These are phyloP conservation scores for Solanum sparsipilum DNA, from an alignment of 257 asterid species.

Conservation along the genomic window DNA sequence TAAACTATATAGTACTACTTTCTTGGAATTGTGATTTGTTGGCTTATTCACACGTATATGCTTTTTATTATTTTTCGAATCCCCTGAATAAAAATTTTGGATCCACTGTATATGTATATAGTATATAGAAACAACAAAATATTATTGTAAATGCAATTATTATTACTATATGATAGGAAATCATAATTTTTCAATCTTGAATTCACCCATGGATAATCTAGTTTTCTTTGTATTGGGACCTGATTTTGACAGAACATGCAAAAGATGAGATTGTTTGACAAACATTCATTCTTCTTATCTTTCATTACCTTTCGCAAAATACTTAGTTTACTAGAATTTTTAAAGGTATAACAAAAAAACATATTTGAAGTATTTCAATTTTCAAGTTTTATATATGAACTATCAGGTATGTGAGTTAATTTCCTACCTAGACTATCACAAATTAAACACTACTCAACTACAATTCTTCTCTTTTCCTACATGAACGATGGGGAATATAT, in stretches of 20 bases:
- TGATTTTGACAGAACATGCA: neutral
- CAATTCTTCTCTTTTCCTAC: too few relatives aligned
- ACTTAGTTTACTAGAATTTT: neutral
- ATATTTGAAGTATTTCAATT: neutral
- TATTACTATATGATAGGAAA: too few relatives aligned
- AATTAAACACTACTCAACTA: too few relatives aligned
- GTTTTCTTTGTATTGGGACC: neutral
- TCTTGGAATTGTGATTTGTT: too few relatives aligned
- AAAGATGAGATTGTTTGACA: neutral
- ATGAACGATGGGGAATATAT: neutral
- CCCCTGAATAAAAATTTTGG: too few relatives aligned
- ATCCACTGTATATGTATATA: too few relatives aligned
- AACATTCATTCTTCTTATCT: neutral
- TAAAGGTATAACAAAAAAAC: neutral
- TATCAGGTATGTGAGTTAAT: neutral
- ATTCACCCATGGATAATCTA: neutral
- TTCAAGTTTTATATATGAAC: neutral
- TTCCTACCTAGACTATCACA: neutral
- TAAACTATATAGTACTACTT: too few relatives aligned
- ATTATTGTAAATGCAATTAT: too few relatives aligned
- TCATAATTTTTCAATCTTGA: neutral
- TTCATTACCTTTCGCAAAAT: neutral
- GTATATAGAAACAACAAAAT: too few relatives aligned
- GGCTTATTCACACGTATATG: too few relatives aligned
- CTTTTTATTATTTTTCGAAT: too few relatives aligned